Conservation (phyloP, 129 eudicot species). For the sunflower (Helianthus annuus) region HanXRQr2.0-SUNRISE NC_035449.2:14405885-14406384, state of each 20-base stretch:
- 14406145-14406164: slow-evolving; percentile 41
- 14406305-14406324: slow-evolving; percentile 30
- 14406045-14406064: slow-evolving; percentile 27
- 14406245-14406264: slow-evolving; percentile 56
- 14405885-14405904: slow-evolving; percentile 38
- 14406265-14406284: slow-evolving; percentile 61
- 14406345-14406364: slow-evolving; percentile 71
- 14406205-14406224: slow-evolving; percentile 37
- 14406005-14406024: slow-evolving; percentile 48
- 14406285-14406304: slow-evolving; percentile 40
- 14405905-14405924: slow-evolving; percentile 87
- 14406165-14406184: slow-evolving; percentile 18
- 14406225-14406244: slow-evolving; percentile 71
- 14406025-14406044: slow-evolving; percentile 39
- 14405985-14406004: slow-evolving; percentile 49
- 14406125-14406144: slow-evolving; percentile 45
- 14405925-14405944: slow-evolving; percentile 72
- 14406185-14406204: slow-evolving; percentile 22
- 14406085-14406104: slow-evolving; percentile 13
- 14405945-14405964: slow-evolving; percentile 79
- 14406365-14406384: slow-evolving; percentile 77
- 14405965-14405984: slow-evolving; percentile 60
- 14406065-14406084: slow-evolving; percentile 27
- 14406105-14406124: slow-evolving; percentile 16
- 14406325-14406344: slow-evolving; percentile 44